Conservation (phyloP, 257 asterid genomes). For the Ajuga chamaepitys region DNA sequence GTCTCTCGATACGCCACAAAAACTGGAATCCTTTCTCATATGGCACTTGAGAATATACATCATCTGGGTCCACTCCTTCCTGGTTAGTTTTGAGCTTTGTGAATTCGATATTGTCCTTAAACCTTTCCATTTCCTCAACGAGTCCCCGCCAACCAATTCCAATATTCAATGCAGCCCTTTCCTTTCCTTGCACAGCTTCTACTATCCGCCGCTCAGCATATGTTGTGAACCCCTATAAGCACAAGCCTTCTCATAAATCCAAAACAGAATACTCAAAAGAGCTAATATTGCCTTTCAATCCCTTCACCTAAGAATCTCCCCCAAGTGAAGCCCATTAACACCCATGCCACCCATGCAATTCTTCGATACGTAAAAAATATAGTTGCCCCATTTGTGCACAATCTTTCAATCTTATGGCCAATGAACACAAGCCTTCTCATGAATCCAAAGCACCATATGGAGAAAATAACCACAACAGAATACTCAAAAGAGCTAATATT, state of each 20-base stretch:
- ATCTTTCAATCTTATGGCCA: slow-evolving; percentile 31
- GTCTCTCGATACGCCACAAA: slow-evolving; percentile 90
- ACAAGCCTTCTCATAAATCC: slow-evolving; percentile 3
- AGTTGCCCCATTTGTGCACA: too few relatives aligned
- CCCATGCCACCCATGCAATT: too few relatives aligned
- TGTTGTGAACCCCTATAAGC: slow-evolving; percentile 79
- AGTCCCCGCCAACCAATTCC: slow-evolving; percentile 95
- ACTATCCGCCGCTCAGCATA: slow-evolving; percentile 93
- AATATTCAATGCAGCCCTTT: slow-evolving; percentile 53
- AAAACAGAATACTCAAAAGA: background rate
- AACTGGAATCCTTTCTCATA: slow-evolving; percentile 98
- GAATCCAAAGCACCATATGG: too few relatives aligned
- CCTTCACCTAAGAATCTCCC: background rate
- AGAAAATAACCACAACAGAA: too few relatives aligned
- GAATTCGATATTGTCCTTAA: slow-evolving; percentile 81
- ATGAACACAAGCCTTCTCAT: slow-evolving; percentile 15
- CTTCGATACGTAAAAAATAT: too few relatives aligned
- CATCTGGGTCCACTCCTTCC: slow-evolving; percentile 89
- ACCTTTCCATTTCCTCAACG: slow-evolving; percentile 64
- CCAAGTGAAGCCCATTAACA: slow-evolving; percentile 5
- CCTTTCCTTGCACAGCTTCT: slow-evolving; percentile 91
- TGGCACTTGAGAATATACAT: slow-evolving; percentile 69
- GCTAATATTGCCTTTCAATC: background rate
- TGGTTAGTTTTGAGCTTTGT: slow-evolving; percentile 84
- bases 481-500: background rate